Conservation (phyloP, 148 eudicot genomes). For the Nyssa sinensis region DNA sequence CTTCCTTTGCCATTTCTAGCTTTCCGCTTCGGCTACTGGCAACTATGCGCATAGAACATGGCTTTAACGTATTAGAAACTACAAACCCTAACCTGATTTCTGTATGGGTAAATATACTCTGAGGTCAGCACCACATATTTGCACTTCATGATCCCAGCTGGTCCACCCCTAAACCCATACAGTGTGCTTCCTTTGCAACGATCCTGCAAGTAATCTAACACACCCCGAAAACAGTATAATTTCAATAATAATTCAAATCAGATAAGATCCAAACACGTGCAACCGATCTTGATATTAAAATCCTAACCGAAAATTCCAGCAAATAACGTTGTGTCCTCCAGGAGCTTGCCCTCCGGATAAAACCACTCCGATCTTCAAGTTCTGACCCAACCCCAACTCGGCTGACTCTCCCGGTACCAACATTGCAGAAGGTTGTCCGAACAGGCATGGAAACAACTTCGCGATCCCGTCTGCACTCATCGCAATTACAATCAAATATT, state of each 20-base stretch:
- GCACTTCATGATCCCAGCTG: constrained; percentile 98
- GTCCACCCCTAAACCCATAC: constrained; percentile 96
- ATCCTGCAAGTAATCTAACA: constrained; percentile 83
- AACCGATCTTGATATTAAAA: constrained; percentile 7
- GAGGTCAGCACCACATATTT: constrained; percentile 73
- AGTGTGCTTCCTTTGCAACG: constrained; percentile 77
- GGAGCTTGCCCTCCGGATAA: constrained; percentile 99
- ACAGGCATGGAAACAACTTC: constrained; percentile 77
- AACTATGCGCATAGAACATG: too few species aligned
- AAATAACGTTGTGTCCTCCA: constrained; percentile 97
- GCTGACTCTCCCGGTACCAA: constrained; percentile 59
- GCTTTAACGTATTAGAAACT: background rate
- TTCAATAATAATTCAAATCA: constrained; percentile 2
- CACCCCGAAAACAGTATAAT: background rate
- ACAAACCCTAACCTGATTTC: constrained; percentile 71
- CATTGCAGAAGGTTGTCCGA: constrained; percentile 83
- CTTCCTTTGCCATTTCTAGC: too few species aligned
- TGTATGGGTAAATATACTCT: constrained; percentile 87
- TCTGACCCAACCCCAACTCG: constrained; percentile 40
- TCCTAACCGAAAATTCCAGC: constrained; percentile 88
- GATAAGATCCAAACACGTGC: background rate
- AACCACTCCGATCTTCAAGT: constrained; percentile 87
- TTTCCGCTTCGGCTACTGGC: too few species aligned
- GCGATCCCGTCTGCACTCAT: constrained; percentile 78
- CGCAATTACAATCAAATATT: constrained; percentile 6